Evolutionary conservation across 202 grass and related monocot genomes (phyloP).

Genomic region (Elaeis oleifera): DNA sequence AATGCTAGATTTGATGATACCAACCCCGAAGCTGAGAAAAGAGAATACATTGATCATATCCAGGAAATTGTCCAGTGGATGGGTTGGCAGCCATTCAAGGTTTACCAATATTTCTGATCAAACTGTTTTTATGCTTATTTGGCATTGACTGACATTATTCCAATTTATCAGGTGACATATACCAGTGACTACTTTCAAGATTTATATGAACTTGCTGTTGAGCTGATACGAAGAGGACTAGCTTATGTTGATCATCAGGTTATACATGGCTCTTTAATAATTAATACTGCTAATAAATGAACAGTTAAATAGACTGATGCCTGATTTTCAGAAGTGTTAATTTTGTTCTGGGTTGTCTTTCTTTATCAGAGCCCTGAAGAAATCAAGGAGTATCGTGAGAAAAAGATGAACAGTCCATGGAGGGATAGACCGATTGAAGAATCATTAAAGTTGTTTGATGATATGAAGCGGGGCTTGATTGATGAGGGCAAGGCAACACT

Average conservation of each 20-base stretch:
- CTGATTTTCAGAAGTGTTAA: too few relatives aligned
- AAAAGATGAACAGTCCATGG: conserved; percentile 86
- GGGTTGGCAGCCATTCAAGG: too few relatives aligned
- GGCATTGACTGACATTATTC: conserved; percentile 3
- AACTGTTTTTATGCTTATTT: background rate
- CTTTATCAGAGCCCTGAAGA: conserved; percentile 27
- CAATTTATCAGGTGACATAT: conserved; percentile 51
- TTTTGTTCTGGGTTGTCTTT: too few relatives aligned
- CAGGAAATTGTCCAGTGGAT: too few relatives aligned
- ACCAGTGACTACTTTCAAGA: conserved; percentile 94
- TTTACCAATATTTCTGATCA: background rate
- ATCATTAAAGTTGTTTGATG: conserved; percentile 76
- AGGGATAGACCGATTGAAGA: conserved; percentile 78
- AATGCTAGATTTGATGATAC: conserved; percentile 1
- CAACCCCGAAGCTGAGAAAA: too few relatives aligned
- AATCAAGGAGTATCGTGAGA: conserved; percentile 90
- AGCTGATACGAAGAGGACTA: conserved; percentile 73
- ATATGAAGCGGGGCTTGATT: conserved; percentile 75
- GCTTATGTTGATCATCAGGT: conserved; percentile 99
- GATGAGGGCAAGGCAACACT: conserved; percentile 79
- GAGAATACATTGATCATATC: too few relatives aligned
- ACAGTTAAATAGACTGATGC: too few relatives aligned
- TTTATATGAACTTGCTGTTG: conserved; percentile 78
- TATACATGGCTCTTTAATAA: background rate
- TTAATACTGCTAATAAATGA: too few relatives aligned